These are phyloP conservation scores for Moniliophthora roreri DNA, from an alignment of 1,284 basidiomycete genomes.

Conservation along the genomic window DNA sequence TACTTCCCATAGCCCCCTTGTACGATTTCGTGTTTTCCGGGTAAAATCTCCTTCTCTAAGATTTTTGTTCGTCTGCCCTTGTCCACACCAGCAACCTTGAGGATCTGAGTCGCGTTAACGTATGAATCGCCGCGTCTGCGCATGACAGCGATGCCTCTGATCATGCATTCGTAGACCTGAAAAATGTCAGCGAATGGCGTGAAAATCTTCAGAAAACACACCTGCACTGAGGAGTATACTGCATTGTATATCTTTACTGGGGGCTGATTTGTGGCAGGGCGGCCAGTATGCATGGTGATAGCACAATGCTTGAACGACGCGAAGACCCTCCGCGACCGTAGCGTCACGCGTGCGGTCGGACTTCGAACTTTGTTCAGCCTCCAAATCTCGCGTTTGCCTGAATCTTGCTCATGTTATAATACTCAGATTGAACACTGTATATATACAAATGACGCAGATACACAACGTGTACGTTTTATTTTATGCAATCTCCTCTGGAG, in stretches of 20 bases:
- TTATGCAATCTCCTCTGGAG: constrained; percentile 6
- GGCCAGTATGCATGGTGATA: constrained; percentile 5
- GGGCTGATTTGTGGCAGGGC: constrained; percentile 40
- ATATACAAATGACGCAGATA: neutral
- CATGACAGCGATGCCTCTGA: constrained; percentile 98
- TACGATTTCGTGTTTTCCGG: constrained; percentile 97
- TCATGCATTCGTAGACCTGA: constrained; percentile 94
- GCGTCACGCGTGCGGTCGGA: constrained; percentile 6
- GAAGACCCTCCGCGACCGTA: neutral
- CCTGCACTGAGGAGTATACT: constrained; percentile 85
- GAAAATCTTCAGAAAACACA: constrained; percentile 30
- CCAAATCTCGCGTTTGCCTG: neutral
- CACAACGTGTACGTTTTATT: neutral
- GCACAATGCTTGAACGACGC: constrained; percentile 4
- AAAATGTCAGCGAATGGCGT: constrained; percentile 34
- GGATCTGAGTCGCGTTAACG: constrained; percentile 98
- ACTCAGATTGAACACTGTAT: neutral
- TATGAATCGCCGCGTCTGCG: constrained; percentile 90
- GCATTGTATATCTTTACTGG: constrained; percentile 87
- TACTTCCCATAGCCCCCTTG: constrained; percentile 99
- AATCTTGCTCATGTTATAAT: neutral
- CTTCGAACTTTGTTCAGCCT: neutral
- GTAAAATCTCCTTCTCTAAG: constrained; percentile 95
- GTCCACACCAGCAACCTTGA: constrained; percentile 98
- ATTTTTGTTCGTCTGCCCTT: constrained; percentile 98